Conservation (phyloP, 305 asterid genomes). For the Petunia hybrid region DNA sequence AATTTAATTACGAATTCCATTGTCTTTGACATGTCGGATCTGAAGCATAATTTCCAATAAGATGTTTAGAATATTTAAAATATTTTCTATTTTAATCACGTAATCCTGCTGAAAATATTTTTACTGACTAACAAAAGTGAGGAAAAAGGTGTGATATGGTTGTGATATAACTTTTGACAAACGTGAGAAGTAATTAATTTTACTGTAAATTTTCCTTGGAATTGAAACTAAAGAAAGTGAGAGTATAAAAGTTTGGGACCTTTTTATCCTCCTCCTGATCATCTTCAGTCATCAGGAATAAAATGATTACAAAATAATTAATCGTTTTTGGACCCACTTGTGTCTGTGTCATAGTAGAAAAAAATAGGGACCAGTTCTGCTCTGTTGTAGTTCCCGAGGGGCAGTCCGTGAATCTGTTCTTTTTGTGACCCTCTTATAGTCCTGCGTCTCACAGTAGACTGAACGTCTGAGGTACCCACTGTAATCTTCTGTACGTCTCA, state of each 20-base stretch:
- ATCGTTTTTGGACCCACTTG: constrained; percentile 21
- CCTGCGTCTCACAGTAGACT: constrained; percentile 16
- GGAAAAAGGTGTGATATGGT: background rate
- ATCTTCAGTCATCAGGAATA: constrained; percentile 31
- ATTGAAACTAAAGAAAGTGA: constrained; percentile 9
- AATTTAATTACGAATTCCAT: too few relatives aligned
- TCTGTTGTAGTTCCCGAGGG: constrained; percentile 23
- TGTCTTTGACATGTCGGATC: too few relatives aligned
- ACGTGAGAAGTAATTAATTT: background rate
- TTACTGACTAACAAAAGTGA: too few relatives aligned
- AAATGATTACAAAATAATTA: constrained; percentile 77
- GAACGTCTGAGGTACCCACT: background rate
- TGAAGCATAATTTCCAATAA: too few relatives aligned
- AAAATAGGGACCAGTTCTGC: constrained; percentile 30
- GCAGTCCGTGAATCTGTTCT: constrained; percentile 25
- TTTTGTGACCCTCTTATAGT: background rate
- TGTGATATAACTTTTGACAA: background rate
- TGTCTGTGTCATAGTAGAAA: constrained; percentile 12
- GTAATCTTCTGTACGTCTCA: background rate
- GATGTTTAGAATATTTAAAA: too few relatives aligned
- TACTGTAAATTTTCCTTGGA: background rate
- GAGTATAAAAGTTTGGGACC: constrained; percentile 54
- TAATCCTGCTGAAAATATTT: too few relatives aligned
- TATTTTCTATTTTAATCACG: too few relatives aligned
- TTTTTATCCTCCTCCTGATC: constrained; percentile 42